These are phyloP conservation scores for Colletotrichum kahawae DNA, from an alignment of 2,329 filamentous ascomycete genomes.

Conservation along the genomic window DNA sequence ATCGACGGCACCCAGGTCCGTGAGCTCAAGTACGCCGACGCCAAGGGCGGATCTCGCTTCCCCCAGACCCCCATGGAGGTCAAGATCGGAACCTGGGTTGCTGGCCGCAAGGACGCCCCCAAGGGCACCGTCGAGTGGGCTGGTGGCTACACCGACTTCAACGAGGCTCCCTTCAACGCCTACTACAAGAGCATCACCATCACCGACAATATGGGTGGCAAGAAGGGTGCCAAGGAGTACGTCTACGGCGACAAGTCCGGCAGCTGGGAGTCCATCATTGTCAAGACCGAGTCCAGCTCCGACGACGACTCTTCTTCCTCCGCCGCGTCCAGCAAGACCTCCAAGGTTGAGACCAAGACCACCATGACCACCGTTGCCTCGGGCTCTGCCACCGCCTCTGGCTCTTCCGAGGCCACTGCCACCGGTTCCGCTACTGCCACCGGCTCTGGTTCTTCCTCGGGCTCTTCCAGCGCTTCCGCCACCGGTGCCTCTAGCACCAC, in stretches of 20 bases:
- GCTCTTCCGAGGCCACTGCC: neutral
- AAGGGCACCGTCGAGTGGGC: slow-evolving; percentile 76
- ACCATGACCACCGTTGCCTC: slow-evolving; percentile 17
- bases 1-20: slow-evolving; percentile 68
- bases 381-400: neutral
- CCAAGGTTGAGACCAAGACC: slow-evolving; percentile 21
- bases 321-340: slow-evolving; percentile 19
- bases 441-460: neutral
- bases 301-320: slow-evolving; percentile 20
- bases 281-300: slow-evolving; percentile 31
- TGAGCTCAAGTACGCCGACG: slow-evolving; percentile 67
- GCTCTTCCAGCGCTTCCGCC: neutral
- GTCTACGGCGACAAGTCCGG: slow-evolving; percentile 55
- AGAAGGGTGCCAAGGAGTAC: slow-evolving; percentile 55
- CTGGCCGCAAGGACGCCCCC: slow-evolving; percentile 60
- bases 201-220: slow-evolving; percentile 58
- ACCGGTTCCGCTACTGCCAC: neutral
- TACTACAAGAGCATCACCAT: slow-evolving; percentile 64
- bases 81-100: slow-evolving; percentile 73
- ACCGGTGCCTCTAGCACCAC: neutral
- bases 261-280: slow-evolving; percentile 55
- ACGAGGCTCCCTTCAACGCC: slow-evolving; percentile 55
- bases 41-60: slow-evolving; percentile 62
- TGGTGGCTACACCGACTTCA: slow-evolving; percentile 62
- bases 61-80: slow-evolving; percentile 78